Percentiles rank a stretch among this genome's conserved stretches.
phyloP scores from a whole-genome alignment of 352 stramenopile species.

The Phytophthora cryptogea region DNA sequence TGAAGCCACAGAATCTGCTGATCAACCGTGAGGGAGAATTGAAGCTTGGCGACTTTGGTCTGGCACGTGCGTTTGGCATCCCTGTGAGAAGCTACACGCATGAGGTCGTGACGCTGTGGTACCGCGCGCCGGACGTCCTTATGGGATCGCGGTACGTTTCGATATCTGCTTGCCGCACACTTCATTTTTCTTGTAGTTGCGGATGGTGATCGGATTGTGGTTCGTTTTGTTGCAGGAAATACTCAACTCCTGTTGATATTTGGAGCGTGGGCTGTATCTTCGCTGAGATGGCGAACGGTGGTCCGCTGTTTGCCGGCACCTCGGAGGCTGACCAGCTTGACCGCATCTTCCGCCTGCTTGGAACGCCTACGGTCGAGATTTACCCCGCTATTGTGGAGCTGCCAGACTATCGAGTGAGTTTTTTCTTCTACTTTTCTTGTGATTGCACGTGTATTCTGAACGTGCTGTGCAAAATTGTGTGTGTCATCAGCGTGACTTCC shows the following conservation, averaged over 20 bases:
- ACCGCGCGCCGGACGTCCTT: constrained; percentile 97
- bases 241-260: constrained; percentile 99
- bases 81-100: constrained; percentile 97
- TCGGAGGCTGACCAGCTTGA: constrained; percentile 97
- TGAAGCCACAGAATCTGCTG: constrained; percentile 98
- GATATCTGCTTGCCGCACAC: neutral
- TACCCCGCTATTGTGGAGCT: constrained; percentile 97
- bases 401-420: constrained; percentile 93
- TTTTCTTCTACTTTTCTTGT: neutral
- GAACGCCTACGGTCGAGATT: constrained; percentile 93
- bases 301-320: constrained; percentile 96
- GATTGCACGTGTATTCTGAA: constrained; percentile 1
- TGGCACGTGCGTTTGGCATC: constrained; percentile 99
- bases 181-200: neutral
- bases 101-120: constrained; percentile 99
- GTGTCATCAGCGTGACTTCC: constrained; percentile 84
- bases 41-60: constrained; percentile 99
- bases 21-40: constrained; percentile 98
- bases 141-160: constrained; percentile 91
- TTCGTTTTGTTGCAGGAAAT: constrained; percentile 76
- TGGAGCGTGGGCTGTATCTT: constrained; percentile 99
- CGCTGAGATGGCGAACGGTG: constrained; percentile 94
- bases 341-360: constrained; percentile 97
- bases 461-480: constrained; percentile 5
- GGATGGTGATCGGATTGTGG: neutral